Evolutionary conservation across 2,329 filamentous ascomycete species (phyloP).

Genomic region (Fusarium compactum): DNA sequence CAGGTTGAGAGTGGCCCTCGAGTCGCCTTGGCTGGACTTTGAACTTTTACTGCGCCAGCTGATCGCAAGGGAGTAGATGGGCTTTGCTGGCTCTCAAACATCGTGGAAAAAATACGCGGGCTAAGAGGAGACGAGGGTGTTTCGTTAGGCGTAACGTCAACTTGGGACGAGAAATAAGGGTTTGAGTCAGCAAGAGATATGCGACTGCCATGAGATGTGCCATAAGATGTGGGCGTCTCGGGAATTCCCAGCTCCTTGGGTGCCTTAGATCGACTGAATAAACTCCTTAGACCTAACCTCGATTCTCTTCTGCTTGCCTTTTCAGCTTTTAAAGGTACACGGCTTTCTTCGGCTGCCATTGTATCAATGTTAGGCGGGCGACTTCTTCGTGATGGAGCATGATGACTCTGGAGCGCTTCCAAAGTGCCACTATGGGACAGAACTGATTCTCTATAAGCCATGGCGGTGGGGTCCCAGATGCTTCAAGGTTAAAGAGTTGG

Average conservation of each 20-base stretch:
- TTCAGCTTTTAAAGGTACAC: slow-evolving; percentile 58
- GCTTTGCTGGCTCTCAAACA: slow-evolving; percentile 40
- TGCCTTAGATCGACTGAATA: slow-evolving; percentile 63
- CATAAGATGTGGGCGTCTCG: slow-evolving; percentile 50
- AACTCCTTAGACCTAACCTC: slow-evolving; percentile 62
- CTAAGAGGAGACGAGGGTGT: slow-evolving; percentile 46
- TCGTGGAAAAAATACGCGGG: slow-evolving; percentile 43
- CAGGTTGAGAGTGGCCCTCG: slow-evolving; percentile 60
- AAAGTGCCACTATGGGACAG: slow-evolving; percentile 43
- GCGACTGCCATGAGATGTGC: slow-evolving; percentile 56
- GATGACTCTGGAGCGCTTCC: slow-evolving; percentile 44
- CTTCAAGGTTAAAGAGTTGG: neutral
- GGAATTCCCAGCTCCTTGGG: slow-evolving; percentile 52
- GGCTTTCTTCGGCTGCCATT: slow-evolving; percentile 49
- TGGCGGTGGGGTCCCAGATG: slow-evolving; percentile 5
- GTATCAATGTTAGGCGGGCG: slow-evolving; percentile 45
- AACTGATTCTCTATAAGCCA: slow-evolving; percentile 46
- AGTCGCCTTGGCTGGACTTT: slow-evolving; percentile 35
- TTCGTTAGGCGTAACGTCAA: slow-evolving; percentile 54
- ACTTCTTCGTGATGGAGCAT: slow-evolving; percentile 38
- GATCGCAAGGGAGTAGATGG: slow-evolving; percentile 22
- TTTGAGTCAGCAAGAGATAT: slow-evolving; percentile 61
- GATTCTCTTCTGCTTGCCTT: slow-evolving; percentile 63
- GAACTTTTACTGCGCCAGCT: slow-evolving; percentile 22
- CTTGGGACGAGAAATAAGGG: slow-evolving; percentile 57